Evolutionary conservation across 78 protist genomes (phyloP).

Genomic region (Guillardia theta): DNA sequence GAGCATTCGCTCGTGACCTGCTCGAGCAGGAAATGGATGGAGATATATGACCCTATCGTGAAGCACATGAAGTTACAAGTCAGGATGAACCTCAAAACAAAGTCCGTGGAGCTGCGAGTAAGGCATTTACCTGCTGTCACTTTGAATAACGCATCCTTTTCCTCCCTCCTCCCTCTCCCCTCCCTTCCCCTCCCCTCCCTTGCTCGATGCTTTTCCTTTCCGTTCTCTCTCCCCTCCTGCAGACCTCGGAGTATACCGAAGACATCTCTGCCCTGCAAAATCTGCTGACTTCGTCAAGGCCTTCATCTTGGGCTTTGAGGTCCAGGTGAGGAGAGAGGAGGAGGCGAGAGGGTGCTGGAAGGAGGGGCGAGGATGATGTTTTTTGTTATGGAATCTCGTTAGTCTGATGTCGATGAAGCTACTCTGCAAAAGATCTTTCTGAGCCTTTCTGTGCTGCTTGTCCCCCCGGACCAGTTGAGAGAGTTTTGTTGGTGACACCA

Average conservation of each 20-base stretch:
- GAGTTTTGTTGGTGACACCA: too few species aligned
- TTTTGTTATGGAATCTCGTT: too few species aligned
- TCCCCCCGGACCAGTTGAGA: too few species aligned
- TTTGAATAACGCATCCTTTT: background rate
- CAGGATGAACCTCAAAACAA: slow-evolving; percentile 75
- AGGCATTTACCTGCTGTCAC: background rate
- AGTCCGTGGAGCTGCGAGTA: slow-evolving; percentile 81
- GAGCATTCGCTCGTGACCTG: background rate
- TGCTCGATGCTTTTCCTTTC: background rate
- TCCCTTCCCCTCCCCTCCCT: background rate
- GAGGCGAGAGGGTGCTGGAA: background rate
- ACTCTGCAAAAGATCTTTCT: too few species aligned
- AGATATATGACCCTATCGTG: slow-evolving; percentile 93
- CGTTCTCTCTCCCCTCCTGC: background rate
- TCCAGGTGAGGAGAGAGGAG: background rate
- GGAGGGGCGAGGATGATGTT: background rate
- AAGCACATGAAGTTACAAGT: slow-evolving; percentile 88
- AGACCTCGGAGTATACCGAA: slow-evolving; percentile 73
- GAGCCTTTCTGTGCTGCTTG: too few species aligned
- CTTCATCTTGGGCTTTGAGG: slow-evolving; percentile 92
- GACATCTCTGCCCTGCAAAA: slow-evolving; percentile 82
- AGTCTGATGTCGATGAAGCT: too few species aligned
- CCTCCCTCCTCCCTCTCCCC: background rate
- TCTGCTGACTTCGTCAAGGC: slow-evolving; percentile 93
- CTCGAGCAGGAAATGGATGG: slow-evolving; percentile 90